These are phyloP conservation scores for Penicillium polonicum DNA, from an alignment of 2,329 filamentous ascomycete genomes.

Conservation along the genomic window DNA sequence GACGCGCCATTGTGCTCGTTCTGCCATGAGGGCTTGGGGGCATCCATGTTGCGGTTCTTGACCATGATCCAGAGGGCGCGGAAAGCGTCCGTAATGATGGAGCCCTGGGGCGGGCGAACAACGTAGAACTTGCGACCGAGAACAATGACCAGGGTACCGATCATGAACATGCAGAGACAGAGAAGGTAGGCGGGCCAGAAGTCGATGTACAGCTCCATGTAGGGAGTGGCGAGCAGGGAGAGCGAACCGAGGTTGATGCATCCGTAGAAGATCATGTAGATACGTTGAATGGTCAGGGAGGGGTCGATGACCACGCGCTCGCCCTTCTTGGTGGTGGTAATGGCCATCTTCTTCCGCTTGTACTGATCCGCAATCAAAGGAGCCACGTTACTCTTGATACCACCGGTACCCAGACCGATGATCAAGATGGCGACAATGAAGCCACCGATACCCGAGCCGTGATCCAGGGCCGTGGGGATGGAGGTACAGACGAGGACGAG, in stretches of 20 bases:
- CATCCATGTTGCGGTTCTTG: slow-evolving; percentile 56
- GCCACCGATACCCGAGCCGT: slow-evolving; percentile 54
- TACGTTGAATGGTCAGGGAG: slow-evolving; percentile 63
- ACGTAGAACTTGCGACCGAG: slow-evolving; percentile 47
- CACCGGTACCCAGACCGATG: slow-evolving; percentile 66
- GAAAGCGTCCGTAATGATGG: slow-evolving; percentile 66
- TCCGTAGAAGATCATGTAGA: slow-evolving; percentile 74
- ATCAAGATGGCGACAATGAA: slow-evolving; percentile 59
- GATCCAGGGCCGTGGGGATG: slow-evolving; percentile 51
- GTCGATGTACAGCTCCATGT: slow-evolving; percentile 65
- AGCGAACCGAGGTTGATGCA: slow-evolving; percentile 74
- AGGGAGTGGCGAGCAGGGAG: slow-evolving; percentile 64
- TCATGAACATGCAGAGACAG: slow-evolving; percentile 61
- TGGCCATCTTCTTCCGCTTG: slow-evolving; percentile 54
- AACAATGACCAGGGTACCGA: slow-evolving; percentile 58
- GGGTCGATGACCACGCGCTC: slow-evolving; percentile 65
- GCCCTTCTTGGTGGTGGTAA: slow-evolving; percentile 45
- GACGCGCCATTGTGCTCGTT: slow-evolving; percentile 49
- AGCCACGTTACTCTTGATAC: slow-evolving; percentile 66
- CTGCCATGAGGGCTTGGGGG: slow-evolving; percentile 66
- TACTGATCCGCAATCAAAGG: slow-evolving; percentile 67
- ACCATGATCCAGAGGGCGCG: slow-evolving; percentile 58
- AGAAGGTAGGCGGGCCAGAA: slow-evolving; percentile 67
- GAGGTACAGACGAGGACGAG: slow-evolving; percentile 57
- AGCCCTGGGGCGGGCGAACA: slow-evolving; percentile 57